phyloP scores from a whole-genome alignment of 179 eudicot species.

The Pouteria campechiana region DNA sequence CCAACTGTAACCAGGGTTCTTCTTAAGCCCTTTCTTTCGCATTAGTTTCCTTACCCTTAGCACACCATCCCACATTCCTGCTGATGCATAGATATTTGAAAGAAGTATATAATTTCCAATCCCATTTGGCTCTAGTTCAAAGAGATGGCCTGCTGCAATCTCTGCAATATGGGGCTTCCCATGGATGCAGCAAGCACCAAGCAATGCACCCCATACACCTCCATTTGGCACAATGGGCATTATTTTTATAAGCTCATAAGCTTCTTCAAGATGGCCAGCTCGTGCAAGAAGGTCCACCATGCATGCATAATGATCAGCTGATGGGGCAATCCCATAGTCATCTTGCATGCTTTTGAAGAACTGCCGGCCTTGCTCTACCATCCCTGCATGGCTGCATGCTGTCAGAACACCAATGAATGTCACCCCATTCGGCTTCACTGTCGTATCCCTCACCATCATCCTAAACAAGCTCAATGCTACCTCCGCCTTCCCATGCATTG shows the following conservation, averaged over 20 bases:
- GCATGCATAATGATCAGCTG: constrained; percentile 42
- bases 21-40: constrained; percentile 35
- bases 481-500: constrained; percentile 45
- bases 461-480: constrained; percentile 41
- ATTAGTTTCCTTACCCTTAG: constrained; percentile 36
- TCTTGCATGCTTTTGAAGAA: constrained; percentile 40
- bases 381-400: constrained; percentile 76
- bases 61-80: constrained; percentile 55
- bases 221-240: constrained; percentile 51
- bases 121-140: constrained; percentile 50
- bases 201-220: constrained; percentile 85
- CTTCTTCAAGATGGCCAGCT: constrained; percentile 56
- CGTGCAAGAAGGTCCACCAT: constrained; percentile 69
- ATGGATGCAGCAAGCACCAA: constrained; percentile 71
- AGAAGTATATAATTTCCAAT: constrained; percentile 63
- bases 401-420: constrained; percentile 62
- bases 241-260: constrained; percentile 30
- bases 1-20: constrained; percentile 62
- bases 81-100: constrained; percentile 45
- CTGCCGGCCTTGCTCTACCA: constrained; percentile 48
- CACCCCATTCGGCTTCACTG: constrained; percentile 44
- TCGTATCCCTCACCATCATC: constrained; percentile 43
- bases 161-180: constrained; percentile 66
- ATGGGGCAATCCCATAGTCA: constrained; percentile 27
- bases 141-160: constrained; percentile 51